Conservation (phyloP, 2,329 filamentous ascomycete genomes). For the Aphanocladium album region DNA sequence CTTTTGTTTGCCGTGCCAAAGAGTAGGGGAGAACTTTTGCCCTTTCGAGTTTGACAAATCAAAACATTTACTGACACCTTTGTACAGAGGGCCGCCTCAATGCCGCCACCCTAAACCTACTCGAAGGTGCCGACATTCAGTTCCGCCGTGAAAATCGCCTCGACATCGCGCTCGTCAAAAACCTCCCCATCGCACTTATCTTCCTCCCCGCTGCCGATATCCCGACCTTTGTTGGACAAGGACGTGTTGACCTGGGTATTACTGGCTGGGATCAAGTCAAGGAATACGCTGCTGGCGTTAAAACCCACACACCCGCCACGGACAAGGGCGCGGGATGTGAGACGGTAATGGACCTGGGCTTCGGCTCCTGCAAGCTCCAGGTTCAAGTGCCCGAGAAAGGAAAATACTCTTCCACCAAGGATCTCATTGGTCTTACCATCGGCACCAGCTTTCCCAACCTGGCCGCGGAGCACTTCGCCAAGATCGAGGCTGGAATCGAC, state of each 20-base stretch:
- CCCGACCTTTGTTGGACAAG: conserved; percentile 94
- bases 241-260: conserved; percentile 88
- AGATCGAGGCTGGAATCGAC: conserved; percentile 59
- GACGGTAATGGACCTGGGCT: conserved; percentile 84
- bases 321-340: conserved; percentile 60
- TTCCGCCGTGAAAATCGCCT: conserved; percentile 92
- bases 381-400: conserved; percentile 95
- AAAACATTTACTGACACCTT: conserved; percentile 14
- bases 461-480: conserved; percentile 75
- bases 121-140: conserved; percentile 91
- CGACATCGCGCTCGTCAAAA: conserved; percentile 97
- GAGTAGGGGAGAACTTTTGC: conserved; percentile 54
- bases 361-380: conserved; percentile 87
- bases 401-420: conserved; percentile 58
- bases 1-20: conserved; percentile 64
- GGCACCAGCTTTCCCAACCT: conserved; percentile 93
- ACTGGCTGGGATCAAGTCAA: conserved; percentile 89
- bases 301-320: conserved; percentile 43
- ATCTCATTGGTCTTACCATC: conserved; percentile 87
- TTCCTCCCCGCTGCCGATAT: conserved; percentile 98
- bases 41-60: not conserved
- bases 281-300: conserved; percentile 64
- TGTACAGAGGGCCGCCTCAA: conserved; percentile 83
- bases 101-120: conserved; percentile 79
- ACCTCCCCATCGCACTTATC: conserved; percentile 88